Percentiles rank a stretch among this genome's conserved stretches.
Conservation (phyloP, 257 asterid species). For the Fraxinus quadrangulata region DNA sequence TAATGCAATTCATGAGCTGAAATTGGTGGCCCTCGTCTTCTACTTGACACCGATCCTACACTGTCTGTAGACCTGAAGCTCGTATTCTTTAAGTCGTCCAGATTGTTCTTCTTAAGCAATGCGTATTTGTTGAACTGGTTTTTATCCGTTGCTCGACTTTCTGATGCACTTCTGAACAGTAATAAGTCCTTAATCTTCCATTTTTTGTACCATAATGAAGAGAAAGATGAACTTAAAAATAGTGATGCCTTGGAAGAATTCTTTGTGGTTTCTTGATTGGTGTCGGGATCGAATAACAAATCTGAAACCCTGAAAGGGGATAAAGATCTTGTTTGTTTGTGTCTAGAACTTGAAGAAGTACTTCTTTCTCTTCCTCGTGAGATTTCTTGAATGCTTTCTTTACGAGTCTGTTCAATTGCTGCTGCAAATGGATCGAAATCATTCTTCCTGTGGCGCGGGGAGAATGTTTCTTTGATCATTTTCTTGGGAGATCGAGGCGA, state of each 20-base stretch:
- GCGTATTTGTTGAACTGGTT: conserved; percentile 47
- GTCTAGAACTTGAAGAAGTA: conserved; percentile 24
- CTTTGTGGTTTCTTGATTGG: conserved; percentile 26
- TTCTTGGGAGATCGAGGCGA: conserved; percentile 59
- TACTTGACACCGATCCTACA: conserved; percentile 54
- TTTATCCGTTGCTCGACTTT: conserved; percentile 57
- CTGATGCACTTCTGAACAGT: conserved; percentile 88
- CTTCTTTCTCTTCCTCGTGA: conserved; percentile 47
- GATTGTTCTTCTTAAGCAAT: conserved; percentile 40
- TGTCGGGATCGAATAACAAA: conserved; percentile 49
- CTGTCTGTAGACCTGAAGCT: conserved; percentile 74
- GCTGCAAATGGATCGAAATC: conserved; percentile 68
- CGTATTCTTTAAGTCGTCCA: conserved; percentile 53
- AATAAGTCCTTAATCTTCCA: conserved; percentile 85
- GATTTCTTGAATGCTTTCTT: conserved; percentile 1
- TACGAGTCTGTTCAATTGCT: conserved; percentile 57
- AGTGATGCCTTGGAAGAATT: conserved; percentile 13
- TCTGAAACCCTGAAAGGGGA: conserved; percentile 75
- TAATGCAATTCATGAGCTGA: conserved; percentile 91
- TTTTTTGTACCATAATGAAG: conserved; percentile 63
- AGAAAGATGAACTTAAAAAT: conserved; percentile 31
- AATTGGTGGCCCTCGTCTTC: conserved; percentile 49
- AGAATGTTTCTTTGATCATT: conserved; percentile 44
- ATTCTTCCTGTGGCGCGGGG: conserved; percentile 41
- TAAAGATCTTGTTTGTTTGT: conserved; percentile 56